Conservation (phyloP, 2,329 filamentous ascomycete genomes). For the Myrmaecium sp. region DNA sequence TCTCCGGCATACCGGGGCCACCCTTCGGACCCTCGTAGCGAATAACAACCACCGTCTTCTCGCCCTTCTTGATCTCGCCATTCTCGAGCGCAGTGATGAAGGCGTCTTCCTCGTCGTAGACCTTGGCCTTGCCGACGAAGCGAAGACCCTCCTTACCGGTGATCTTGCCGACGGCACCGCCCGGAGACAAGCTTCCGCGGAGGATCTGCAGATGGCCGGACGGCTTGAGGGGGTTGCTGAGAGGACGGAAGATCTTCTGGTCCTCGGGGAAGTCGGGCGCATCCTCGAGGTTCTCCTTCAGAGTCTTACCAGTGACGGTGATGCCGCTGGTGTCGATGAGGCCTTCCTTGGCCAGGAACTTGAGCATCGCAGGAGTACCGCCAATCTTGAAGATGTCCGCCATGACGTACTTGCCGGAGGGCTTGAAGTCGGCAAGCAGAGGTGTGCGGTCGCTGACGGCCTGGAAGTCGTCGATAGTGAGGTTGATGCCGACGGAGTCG, state of each 20-base stretch:
- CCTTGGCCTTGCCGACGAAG: conserved; percentile 53
- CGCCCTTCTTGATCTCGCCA: conserved; percentile 54
- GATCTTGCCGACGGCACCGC: conserved; percentile 57
- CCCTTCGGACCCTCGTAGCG: conserved; percentile 60
- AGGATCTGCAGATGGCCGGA: conserved; percentile 62
- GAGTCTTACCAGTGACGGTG: conserved; percentile 33
- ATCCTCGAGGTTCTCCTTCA: conserved; percentile 34
- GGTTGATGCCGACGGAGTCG: conserved; percentile 31
- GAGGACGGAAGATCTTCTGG: conserved; percentile 52
- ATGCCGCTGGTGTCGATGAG: conserved; percentile 30
- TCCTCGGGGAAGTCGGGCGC: conserved; percentile 47
- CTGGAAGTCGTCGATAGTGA: conserved; percentile 36
- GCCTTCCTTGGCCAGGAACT: conserved; percentile 33
- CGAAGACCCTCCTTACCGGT: conserved; percentile 55
- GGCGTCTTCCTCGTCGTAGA: conserved; percentile 52
- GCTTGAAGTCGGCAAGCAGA: conserved; percentile 34
- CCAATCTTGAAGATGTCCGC: conserved; percentile 42
- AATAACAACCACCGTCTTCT: conserved; percentile 63
- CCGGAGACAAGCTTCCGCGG: conserved; percentile 50
- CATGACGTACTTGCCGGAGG: conserved; percentile 36
- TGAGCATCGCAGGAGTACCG: conserved; percentile 31
- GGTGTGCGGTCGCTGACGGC: conserved; percentile 32
- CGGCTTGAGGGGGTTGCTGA: conserved; percentile 51
- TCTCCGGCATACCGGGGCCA: conserved; percentile 59
- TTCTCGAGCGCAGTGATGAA: conserved; percentile 51